A percentile compares a stretch with the other conserved stretches of the same genome.
Conservation (phyloP, 2,329 filamentous ascomycete species). For the Gaeumannomyces tritici region DNA sequence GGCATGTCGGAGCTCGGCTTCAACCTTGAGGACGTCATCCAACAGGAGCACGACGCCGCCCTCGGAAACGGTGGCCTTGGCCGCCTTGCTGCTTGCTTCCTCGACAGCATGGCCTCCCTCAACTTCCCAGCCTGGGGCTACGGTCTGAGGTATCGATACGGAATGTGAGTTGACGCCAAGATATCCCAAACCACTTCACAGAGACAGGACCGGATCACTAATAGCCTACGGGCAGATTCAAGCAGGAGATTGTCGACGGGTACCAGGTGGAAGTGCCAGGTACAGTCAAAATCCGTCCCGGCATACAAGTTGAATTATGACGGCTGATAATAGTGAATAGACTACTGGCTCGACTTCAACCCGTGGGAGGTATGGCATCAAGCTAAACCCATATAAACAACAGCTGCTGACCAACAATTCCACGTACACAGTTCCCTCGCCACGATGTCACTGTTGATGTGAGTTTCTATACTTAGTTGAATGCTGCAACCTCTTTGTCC, state of each 20-base stretch:
- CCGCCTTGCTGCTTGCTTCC: conserved; percentile 89
- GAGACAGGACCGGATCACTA: too few relatives aligned
- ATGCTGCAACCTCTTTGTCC: conserved; percentile 14
- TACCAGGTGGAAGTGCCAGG: conserved; percentile 91
- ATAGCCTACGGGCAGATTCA: conserved; percentile 46
- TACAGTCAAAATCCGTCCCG: too few relatives aligned
- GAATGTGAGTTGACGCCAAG: conserved; percentile 41
- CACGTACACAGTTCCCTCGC: conserved; percentile 54
- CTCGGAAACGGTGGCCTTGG: conserved; percentile 94
- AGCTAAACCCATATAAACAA: background rate
- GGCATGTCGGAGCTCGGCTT: conserved; percentile 87
- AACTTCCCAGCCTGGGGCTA: conserved; percentile 98
- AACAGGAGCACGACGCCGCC: conserved; percentile 91
- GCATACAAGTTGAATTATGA: too few relatives aligned
- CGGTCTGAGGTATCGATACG: conserved; percentile 87
- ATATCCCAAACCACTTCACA: too few relatives aligned
- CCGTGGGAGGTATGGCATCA: conserved; percentile 61
- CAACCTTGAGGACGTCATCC: conserved; percentile 90
- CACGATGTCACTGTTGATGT: conserved; percentile 86
- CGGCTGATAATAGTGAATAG: conserved; percentile 20
- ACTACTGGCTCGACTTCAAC: conserved; percentile 99
- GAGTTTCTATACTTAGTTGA: conserved; percentile 23
- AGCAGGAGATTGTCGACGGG: conserved; percentile 96
- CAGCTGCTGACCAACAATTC: background rate
- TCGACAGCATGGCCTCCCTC: conserved; percentile 89